Conservation (phyloP, 495 filamentous ascomycete genomes). For the Aspergillus sclerotioniger region DNA sequence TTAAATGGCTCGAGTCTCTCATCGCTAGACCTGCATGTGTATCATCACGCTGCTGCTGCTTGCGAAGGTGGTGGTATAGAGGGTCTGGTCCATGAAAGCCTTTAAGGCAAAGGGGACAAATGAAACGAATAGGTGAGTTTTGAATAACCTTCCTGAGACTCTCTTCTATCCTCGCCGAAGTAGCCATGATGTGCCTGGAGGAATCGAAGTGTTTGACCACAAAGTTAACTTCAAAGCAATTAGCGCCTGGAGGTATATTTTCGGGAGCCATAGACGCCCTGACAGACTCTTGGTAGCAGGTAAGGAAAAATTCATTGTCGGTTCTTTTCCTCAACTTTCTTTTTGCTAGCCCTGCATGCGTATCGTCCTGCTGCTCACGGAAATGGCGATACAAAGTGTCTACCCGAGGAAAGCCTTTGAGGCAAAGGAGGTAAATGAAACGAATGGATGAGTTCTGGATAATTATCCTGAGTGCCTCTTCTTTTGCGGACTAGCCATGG, state of each 20-base stretch:
- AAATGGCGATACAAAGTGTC: constrained; percentile 4
- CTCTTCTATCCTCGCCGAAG: constrained; percentile 2
- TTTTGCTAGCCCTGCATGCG: neutral
- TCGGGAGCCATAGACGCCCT: constrained; percentile 3
- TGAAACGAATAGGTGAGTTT: constrained; percentile 4
- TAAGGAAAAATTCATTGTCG: constrained; percentile 3
- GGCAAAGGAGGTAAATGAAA: constrained; percentile 1
- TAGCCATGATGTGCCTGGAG: neutral
- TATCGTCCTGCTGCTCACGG: constrained; percentile 4
- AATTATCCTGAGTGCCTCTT: constrained; percentile 3
- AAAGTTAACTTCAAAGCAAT: constrained; percentile 11
- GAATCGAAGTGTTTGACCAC: constrained; percentile 8
- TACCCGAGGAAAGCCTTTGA: constrained; percentile 5
- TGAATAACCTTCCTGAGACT: constrained; percentile 6
- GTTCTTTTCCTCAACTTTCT: neutral
- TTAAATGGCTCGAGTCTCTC: no score
- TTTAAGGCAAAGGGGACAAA: constrained; percentile 8
- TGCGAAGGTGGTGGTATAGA: constrained; percentile 1
- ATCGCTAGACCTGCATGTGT: no score
- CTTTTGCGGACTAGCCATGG: constrained; percentile 3
- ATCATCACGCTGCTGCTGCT: neutral
- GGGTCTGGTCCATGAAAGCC: constrained; percentile 1
- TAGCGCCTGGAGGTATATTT: constrained; percentile 1
- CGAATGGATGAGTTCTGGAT: constrained; percentile 2
- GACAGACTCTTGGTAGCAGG: constrained; percentile 7